These are phyloP conservation scores for Fusarium phyllophilum DNA, from an alignment of 2,329 filamentous ascomycete species.

Conservation along the genomic window DNA sequence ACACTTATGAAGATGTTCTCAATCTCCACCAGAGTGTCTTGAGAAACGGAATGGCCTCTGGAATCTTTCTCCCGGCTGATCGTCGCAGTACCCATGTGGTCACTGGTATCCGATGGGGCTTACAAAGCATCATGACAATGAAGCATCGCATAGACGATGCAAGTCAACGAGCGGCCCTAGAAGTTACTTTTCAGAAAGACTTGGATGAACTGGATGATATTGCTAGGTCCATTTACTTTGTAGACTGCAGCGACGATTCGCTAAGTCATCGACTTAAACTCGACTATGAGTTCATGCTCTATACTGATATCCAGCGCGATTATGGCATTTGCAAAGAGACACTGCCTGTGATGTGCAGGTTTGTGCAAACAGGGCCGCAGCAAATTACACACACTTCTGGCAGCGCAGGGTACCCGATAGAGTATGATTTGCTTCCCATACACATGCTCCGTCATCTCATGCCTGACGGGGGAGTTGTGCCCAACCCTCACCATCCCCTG, in stretches of 20 bases:
- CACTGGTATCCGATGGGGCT: slow-evolving; percentile 16
- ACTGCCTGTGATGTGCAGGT: background rate
- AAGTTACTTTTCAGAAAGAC: background rate
- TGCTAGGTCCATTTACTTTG: background rate
- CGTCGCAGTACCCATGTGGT: slow-evolving; percentile 24
- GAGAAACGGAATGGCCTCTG: accelerated
- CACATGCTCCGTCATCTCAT: background rate
- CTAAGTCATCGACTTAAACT: background rate
- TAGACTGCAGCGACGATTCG: background rate
- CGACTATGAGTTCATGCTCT: slow-evolving; percentile 8
- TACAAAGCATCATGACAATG: slow-evolving; percentile 17
- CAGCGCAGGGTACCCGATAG: slow-evolving; percentile 10
- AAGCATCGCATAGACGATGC: background rate
- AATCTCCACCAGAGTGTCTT: accelerated
- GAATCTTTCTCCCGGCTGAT: accelerated
- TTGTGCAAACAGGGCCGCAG: background rate
- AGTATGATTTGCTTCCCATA: slow-evolving; percentile 21
- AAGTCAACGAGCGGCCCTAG: background rate
- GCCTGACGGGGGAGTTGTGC: background rate
- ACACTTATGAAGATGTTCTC: background rate
- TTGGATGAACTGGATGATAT: background rate
- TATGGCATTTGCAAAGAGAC: background rate
- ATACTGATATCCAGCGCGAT: slow-evolving; percentile 21
- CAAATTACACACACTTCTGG: background rate
- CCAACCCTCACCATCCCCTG: accelerated